These are phyloP conservation scores for Eimeria sp. DNA, from an alignment of 169 alveolate genomes.

Conservation along the genomic window DNA sequence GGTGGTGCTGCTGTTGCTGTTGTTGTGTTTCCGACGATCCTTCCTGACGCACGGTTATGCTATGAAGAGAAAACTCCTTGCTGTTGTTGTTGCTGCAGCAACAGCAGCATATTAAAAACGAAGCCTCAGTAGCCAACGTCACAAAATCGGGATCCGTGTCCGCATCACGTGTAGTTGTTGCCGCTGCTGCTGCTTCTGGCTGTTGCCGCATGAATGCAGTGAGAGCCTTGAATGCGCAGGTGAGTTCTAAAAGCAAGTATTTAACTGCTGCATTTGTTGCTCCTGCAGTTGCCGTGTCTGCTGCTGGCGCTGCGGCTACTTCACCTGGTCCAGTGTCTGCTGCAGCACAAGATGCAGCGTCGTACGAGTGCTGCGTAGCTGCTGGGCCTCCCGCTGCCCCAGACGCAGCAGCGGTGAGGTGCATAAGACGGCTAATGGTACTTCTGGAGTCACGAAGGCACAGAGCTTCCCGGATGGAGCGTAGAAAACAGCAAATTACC, in stretches of 20 bases:
- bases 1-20: constrained; percentile 4
- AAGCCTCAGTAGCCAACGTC: background rate
- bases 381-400: background rate
- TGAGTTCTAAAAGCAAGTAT: constrained; percentile 23
- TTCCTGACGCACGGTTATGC: background rate
- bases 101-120: constrained; percentile 7
- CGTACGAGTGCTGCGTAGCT: constrained; percentile 3
- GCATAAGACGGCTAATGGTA: constrained; percentile 10
- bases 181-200: constrained; percentile 26
- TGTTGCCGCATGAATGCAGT: constrained; percentile 69
- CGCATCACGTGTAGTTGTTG: background rate
- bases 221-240: constrained; percentile 38
- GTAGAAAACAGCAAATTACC: constrained; percentile 5
- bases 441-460: constrained; percentile 38
- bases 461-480: constrained; percentile 29
- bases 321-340: background rate
- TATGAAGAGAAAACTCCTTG: background rate
- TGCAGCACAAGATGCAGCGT: background rate
- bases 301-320: constrained; percentile 33
- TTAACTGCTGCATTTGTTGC: background rate
- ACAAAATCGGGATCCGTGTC: background rate
- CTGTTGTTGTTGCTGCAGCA: constrained; percentile 35
- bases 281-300: background rate
- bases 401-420: constrained; percentile 9
- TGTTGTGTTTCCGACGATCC: constrained; percentile 22